Evolutionary conservation across 139 green algal genomes (phyloP).

Genomic region (Ulvella scutata): DNA sequence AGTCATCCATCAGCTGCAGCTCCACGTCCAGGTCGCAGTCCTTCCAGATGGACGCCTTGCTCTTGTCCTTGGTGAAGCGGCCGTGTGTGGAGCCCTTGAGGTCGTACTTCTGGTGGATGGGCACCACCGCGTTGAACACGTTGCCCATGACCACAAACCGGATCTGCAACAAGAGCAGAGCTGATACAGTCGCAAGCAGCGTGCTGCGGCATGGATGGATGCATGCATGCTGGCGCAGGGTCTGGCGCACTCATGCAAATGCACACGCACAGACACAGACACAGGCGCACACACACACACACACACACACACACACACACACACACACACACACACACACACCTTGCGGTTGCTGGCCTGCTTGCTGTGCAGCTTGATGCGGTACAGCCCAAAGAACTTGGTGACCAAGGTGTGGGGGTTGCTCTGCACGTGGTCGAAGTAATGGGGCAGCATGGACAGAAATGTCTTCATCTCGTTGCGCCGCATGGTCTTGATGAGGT

Average conservation of each 20-base stretch:
- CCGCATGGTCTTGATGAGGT: slow-evolving; percentile 56
- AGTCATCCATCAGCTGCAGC: slow-evolving; percentile 40
- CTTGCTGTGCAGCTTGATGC: slow-evolving; percentile 33
- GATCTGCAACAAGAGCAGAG: slow-evolving; percentile 24
- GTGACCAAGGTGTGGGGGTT: slow-evolving; percentile 59
- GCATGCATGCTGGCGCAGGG: background rate
- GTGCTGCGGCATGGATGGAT: background rate
- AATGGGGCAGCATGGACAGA: slow-evolving; percentile 57
- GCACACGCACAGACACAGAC: no score
- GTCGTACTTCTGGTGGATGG: slow-evolving; percentile 80
- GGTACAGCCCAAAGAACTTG: slow-evolving; percentile 82
- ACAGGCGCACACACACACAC: no score
- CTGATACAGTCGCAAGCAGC: background rate
- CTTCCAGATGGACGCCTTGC: slow-evolving; percentile 49
- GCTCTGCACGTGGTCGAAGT: slow-evolving; percentile 53
- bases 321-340: background rate
- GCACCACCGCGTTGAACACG: slow-evolving; percentile 72
- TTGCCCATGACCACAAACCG: slow-evolving; percentile 96
- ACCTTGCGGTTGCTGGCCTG: slow-evolving; percentile 1
- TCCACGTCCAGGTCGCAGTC: slow-evolving; percentile 64
- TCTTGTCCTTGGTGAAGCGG: slow-evolving; percentile 22
- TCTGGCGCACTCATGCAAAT: background rate
- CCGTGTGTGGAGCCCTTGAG: slow-evolving; percentile 83
- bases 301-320: no score
- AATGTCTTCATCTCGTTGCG: slow-evolving; percentile 62